Base-by-base conservation (phyloP, 495 filamentous ascomycete species). In the Xylaria curta region DNA sequence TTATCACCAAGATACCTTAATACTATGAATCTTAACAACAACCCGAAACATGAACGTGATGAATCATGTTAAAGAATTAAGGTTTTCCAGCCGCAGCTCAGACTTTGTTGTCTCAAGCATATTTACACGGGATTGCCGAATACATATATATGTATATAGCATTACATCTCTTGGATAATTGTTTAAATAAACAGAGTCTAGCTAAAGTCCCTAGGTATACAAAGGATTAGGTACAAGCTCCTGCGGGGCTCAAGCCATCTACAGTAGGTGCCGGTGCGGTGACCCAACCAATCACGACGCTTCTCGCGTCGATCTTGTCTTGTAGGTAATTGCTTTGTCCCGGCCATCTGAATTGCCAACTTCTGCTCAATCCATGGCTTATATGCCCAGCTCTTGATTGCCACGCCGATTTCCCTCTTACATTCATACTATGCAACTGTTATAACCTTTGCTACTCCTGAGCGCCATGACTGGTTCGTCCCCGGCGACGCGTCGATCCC, bases 381-480 rank as follows among this genome's bases (percentile, higher is more conserved):
- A 46, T 38, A 51, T 31, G 19, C 21, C 49, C 12, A 60, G 33
- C 36, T 38, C 69, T n/a, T 49, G n/a, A 31, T 13, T 38, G 36
- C 9, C 31, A 4, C 28, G 8, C 59, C 8, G 5, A 31, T 24
- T 33, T 44, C 21, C 21, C 21, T 10, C 31, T 44, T 28, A 13
- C 19, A 24, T 36, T 38, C 62, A 5, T 56, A 71, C 69, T 72
- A 72, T 72, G 72, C 67, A 58, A 46, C 21, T 65, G 19, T 66
- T 64, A 70, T 62, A 69, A 49, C 59, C 49, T 17, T 47, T 33
- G 13, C 47, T n/a, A 62, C 33, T 13, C 7, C 49, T 46, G 42
- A 62, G 21, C 70, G 79, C 67, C 49, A 85, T 85, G 83, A 72
- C 79, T 66, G 78, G 71, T 65, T 82, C 82, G 21, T 81, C 84